Base-by-base conservation (phyloP, 768 basidiomycete species). In the Termitomyces sp. region DNA sequence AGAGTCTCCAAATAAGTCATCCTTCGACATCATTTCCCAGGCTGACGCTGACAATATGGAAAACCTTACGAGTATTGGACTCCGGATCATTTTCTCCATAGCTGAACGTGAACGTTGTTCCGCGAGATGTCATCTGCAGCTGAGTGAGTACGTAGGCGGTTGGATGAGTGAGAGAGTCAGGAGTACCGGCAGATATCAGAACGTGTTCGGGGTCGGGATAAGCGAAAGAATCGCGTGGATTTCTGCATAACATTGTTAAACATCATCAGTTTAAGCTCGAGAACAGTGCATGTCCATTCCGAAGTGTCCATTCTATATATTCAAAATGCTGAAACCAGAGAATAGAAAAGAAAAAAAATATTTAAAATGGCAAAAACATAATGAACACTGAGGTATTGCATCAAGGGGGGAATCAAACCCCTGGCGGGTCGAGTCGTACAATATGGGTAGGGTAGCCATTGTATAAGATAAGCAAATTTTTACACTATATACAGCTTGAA, bases 401-500 rank as follows among this genome's bases (percentile, higher is more conserved):
- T 87, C 84, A 87, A 87, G 84, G 58, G n/a, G 85, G 84, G 85
- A 87, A 87, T 87, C 82, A 84, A 87, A 87, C 85, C 84, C 84
- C 83, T 85, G 85, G 85, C 85, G 85, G 85, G 83, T 87, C 85
- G 84, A 82, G 5, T n/a, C 14, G n/a, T n/a, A n/a, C n/a, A n/a
- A n/a, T n/a, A n/a, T n/a, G n/a, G n/a, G n/a, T n/a, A n/a, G n/a
- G n/a, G n/a, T n/a, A n/a, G n/a, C n/a, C n/a, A n/a, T n/a, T n/a
- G n/a, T n/a, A n/a, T n/a, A n/a, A n/a, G n/a, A n/a, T n/a, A n/a
- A n/a, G n/a, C n/a, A n/a, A n/a, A n/a, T n/a, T n/a, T n/a, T n/a
- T n/a, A n/a, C n/a, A n/a, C n/a, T n/a, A n/a, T n/a, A n/a, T n/a
- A n/a, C n/a, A n/a, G n/a, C n/a, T n/a, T n/a, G n/a, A n/a, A n/a